Evolutionary conservation across 1,284 basidiomycete genomes (phyloP), one percentile per base, ranked within the genome.

Genomic region (Cerrena zonata): DNA sequence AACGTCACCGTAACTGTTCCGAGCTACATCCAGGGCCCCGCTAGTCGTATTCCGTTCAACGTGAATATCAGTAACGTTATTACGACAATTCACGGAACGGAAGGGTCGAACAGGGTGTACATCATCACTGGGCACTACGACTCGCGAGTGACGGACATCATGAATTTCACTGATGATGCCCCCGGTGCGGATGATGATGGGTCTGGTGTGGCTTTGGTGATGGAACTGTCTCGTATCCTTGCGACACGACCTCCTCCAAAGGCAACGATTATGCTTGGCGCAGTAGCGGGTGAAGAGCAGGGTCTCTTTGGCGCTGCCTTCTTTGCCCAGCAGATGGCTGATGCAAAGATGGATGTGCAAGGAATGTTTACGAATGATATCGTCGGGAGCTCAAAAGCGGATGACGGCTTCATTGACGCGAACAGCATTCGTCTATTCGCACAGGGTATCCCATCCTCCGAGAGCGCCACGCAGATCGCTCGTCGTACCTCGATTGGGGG

Each of bases 51-150:
- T 52, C 70, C 71, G 4, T 67, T 62, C 48, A 58, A 66, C 23
- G 75, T 73, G 13, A 66, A 70, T 43, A 76, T 79, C 61, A 75
- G 69, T 56, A 76, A 80, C 58, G 66, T 80, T 51, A 61, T 79
- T 41, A 74, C 75, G 12, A 79, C 76, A 4, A 67, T 80, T 45
- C 65, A 63, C 38, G 76, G 77, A 18, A 67, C 73, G 21, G 68
- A 66, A 45, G 74, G 76, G 50, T 71, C 76, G 10, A 72, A 76
- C 53, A 67, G 77, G 24, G 70, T 73, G n/a, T 79, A 79, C 53
- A 71, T 79, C 49, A 68, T 78, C 43, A 75, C 76, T 4, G 76
- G 77, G 4, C 77, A 79, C 58, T 79, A 79, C 56, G 77, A 79
- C 64, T 76, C 74, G 25, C 69, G 76, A 4, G 66, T 69, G 26